These are phyloP conservation scores for Colletotrichum tropicicola DNA, from an alignment of 2,329 filamentous ascomycete genomes.

Conservation along the genomic window DNA sequence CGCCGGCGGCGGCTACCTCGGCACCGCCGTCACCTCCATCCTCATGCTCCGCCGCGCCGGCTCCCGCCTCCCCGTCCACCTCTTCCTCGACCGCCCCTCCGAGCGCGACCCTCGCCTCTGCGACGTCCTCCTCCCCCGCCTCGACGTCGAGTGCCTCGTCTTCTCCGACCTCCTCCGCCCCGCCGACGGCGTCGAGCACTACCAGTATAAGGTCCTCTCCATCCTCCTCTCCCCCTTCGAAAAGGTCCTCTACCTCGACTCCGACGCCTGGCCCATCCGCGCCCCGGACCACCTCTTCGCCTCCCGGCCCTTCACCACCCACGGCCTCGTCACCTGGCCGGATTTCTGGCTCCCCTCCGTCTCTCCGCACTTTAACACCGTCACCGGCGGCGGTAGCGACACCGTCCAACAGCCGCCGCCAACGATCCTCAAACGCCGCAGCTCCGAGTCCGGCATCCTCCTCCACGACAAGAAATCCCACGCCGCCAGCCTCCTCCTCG, in stretches of 20 bases:
- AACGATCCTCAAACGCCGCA: conserved; percentile 40
- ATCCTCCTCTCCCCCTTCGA: conserved; percentile 68
- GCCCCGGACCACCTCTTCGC: conserved; percentile 53
- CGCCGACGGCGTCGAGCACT: conserved; percentile 45
- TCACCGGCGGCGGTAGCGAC: conserved; percentile 50
- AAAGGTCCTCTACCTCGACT: conserved; percentile 66
- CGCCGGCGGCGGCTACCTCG: conserved; percentile 55
- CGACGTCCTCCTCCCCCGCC: conserved; percentile 37
- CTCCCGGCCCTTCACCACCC: conserved; percentile 58
- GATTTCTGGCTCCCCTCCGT: conserved; percentile 59
- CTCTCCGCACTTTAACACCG: conserved; percentile 53
- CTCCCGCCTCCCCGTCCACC: conserved; percentile 55
- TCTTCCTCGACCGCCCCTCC: conserved; percentile 43
- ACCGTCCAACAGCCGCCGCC: too few species aligned
- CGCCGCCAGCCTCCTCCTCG: conserved; percentile 54
- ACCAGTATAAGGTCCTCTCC: conserved; percentile 65
- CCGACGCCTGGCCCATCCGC: conserved; percentile 59
- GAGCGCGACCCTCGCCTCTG: conserved; percentile 43
- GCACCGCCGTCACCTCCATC: conserved; percentile 58
- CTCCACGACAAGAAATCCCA: conserved; percentile 58
- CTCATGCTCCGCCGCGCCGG: conserved; percentile 61
- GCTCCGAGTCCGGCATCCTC: conserved; percentile 58
- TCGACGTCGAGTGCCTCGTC: conserved; percentile 43
- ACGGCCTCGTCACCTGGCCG: conserved; percentile 65
- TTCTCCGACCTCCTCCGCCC: conserved; percentile 38